phyloP scores from a whole-genome alignment of 768 basidiomycete species.

The Naematelia aurantialba region DNA sequence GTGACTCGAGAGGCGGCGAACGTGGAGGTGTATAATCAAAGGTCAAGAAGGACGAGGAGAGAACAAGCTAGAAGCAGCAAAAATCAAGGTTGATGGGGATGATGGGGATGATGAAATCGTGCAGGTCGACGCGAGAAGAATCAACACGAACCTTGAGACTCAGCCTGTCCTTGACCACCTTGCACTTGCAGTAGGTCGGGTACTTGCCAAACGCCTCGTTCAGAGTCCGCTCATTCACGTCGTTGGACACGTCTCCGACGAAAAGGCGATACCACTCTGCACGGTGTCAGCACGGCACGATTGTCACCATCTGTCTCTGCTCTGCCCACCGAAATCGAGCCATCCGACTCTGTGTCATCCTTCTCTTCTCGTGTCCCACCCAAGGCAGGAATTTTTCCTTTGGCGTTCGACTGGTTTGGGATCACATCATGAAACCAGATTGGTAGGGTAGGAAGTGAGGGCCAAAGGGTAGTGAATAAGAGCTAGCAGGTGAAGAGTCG shows the following conservation, averaged over 20 bases:
- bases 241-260: constrained; percentile 95
- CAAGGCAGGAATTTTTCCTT: no score
- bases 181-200: constrained; percentile 86
- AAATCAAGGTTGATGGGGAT: not conserved
- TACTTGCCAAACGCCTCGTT: constrained; percentile 91
- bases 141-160: constrained; percentile 71
- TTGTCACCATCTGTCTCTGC: no score
- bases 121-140: not conserved
- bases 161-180: constrained; percentile 88
- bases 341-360: not conserved
- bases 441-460: no score
- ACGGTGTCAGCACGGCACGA: constrained; percentile 10
- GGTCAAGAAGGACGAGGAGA: no score
- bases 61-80: not conserved
- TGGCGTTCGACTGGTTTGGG: no score
- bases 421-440: no score
- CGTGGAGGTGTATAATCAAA: no score
- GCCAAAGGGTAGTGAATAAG: not conserved
- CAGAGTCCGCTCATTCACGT: constrained; percentile 92
- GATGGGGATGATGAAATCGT: not conserved
- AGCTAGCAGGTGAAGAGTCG: not conserved
- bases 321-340: not conserved
- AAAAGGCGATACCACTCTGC: constrained; percentile 95
- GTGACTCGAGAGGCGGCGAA: no score
- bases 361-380: not conserved